phyloP scores from a whole-genome alignment of 2,329 filamentous ascomycete genomes.

The Aspergillus spinulosporus region DNA sequence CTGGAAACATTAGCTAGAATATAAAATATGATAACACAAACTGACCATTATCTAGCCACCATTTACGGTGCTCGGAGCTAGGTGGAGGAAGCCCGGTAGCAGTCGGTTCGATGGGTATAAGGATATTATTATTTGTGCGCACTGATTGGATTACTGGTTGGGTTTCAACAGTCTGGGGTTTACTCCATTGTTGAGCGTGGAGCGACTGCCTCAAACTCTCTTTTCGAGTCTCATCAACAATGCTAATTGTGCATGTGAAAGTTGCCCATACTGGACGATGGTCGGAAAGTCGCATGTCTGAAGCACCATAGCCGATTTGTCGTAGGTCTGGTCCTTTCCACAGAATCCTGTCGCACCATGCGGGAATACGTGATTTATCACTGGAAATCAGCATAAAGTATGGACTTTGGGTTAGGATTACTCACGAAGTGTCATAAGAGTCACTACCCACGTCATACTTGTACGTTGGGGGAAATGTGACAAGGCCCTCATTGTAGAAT shows the following conservation, averaged over 20 bases:
- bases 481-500: slow-evolving; percentile 85
- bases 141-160: slow-evolving; percentile 20
- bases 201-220: slow-evolving; percentile 71
- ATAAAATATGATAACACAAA: slow-evolving; percentile 10
- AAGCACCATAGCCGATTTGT: slow-evolving; percentile 79
- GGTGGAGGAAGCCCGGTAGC: slow-evolving; percentile 71
- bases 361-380: slow-evolving; percentile 91
- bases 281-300: slow-evolving; percentile 85
- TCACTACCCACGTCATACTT: slow-evolving; percentile 90
- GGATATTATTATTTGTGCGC: slow-evolving; percentile 64
- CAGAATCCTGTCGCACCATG: slow-evolving; percentile 94
- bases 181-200: slow-evolving; percentile 67
- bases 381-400: slow-evolving; percentile 40
- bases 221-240: slow-evolving; percentile 73
- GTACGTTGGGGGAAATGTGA: slow-evolving; percentile 90
- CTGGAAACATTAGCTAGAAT: slow-evolving; percentile 29
- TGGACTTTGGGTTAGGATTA: slow-evolving; percentile 26
- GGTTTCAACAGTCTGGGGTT: slow-evolving; percentile 52
- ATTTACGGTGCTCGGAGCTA: slow-evolving; percentile 62
- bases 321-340: slow-evolving; percentile 80
- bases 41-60: slow-evolving; percentile 65
- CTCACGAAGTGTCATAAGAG: slow-evolving; percentile 85
- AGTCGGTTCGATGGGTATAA: slow-evolving; percentile 80
- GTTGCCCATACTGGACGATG: slow-evolving; percentile 92
- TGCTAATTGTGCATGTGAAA: slow-evolving; percentile 79